Evolutionary conservation across 2,329 filamentous ascomycete species (phyloP).

Genomic region (Cadophora sp.): DNA sequence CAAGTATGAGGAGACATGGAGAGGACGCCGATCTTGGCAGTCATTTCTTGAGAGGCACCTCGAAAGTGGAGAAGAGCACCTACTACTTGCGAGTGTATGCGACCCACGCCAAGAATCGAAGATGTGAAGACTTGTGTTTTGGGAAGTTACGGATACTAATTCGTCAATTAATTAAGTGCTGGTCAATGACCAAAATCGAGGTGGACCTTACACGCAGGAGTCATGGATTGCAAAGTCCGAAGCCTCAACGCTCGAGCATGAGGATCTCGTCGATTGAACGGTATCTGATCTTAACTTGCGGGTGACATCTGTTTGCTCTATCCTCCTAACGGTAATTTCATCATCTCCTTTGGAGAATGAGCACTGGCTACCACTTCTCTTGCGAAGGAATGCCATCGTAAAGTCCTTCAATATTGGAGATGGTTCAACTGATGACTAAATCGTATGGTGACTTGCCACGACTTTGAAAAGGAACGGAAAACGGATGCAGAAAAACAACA

Average conservation of each 20-base stretch:
- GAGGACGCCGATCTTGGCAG: too few relatives aligned
- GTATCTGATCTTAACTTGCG: conserved; percentile 24
- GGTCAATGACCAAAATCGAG: background rate
- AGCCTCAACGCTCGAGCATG: conserved; percentile 25
- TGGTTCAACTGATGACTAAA: background rate
- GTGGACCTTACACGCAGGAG: conserved; percentile 39
- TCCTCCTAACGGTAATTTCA: conserved; percentile 32
- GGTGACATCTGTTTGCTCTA: conserved; percentile 20
- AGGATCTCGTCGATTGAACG: conserved; percentile 29
- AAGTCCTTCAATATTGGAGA: conserved; percentile 20
- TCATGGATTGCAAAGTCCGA: conserved; percentile 37
- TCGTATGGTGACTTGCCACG: conserved; percentile 24
- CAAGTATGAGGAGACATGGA: too few relatives aligned
- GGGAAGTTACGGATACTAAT: conserved; percentile 38
- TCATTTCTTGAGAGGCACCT: too few relatives aligned
- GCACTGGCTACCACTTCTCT: conserved; percentile 37
- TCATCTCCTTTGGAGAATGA: conserved; percentile 36
- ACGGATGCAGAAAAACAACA: conserved; percentile 20
- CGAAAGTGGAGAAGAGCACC: background rate
- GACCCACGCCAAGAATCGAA: conserved; percentile 40
- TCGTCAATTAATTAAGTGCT: conserved; percentile 18
- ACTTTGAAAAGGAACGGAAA: conserved; percentile 18
- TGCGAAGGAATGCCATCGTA: conserved; percentile 37
- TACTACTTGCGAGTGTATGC: conserved; percentile 39
- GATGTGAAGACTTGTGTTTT: conserved; percentile 40